phyloP scores from a whole-genome alignment of 192 early-diverging fungal genomes.

The Spizellomyces punctatus region DNA sequence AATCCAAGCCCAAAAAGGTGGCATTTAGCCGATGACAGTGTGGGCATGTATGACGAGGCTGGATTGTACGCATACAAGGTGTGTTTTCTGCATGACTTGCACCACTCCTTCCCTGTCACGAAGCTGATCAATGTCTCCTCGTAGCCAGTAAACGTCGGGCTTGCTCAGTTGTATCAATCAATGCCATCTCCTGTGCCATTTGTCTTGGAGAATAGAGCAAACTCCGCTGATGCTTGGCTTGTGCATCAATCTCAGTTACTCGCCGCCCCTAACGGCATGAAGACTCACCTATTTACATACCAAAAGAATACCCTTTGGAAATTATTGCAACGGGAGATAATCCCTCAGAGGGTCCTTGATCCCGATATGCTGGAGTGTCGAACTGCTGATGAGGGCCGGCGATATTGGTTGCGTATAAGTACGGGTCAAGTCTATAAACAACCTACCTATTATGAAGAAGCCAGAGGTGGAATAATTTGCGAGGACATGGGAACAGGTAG shows the following conservation, averaged over 20 bases:
- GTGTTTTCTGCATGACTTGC: too few relatives aligned
- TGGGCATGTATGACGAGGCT: too few relatives aligned
- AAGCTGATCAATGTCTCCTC: too few relatives aligned
- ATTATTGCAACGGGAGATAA: conserved; percentile 68
- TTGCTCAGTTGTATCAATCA: background rate
- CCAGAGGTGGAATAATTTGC: conserved; percentile 74
- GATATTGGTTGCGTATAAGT: conserved; percentile 39
- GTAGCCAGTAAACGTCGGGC: background rate
- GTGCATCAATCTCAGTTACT: conserved; percentile 3
- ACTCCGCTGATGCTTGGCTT: background rate
- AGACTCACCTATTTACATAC: conserved; percentile 21
- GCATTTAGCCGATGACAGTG: too few relatives aligned
- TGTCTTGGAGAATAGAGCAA: background rate
- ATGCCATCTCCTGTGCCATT: background rate
- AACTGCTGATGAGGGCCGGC: conserved; percentile 28
- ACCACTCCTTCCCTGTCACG: too few relatives aligned
- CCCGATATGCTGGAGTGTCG: conserved; percentile 44
- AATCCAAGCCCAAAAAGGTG: background rate
- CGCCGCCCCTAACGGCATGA: conserved; percentile 18
- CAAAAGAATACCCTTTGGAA: conserved; percentile 68
- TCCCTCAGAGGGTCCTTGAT: conserved; percentile 56
- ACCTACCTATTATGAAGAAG: conserved; percentile 39
- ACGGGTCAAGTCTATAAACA: conserved; percentile 22
- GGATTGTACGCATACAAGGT: too few relatives aligned
- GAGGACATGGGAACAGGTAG: conserved; percentile 93